Evolutionary conservation across 805 yeast genomes (phyloP).

Genomic region (Saturnispora halmiae): DNA sequence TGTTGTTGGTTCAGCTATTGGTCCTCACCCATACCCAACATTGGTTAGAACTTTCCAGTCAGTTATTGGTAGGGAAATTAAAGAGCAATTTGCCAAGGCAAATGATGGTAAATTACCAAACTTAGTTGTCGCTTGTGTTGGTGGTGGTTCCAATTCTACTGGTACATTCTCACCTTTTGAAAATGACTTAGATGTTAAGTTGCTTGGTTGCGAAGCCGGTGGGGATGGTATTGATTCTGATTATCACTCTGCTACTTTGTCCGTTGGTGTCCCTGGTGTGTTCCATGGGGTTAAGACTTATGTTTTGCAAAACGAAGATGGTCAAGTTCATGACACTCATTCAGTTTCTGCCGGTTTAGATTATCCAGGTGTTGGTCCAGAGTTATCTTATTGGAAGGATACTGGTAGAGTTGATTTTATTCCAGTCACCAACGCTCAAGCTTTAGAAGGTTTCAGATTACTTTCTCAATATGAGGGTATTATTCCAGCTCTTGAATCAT

Average conservation of each 20-base stretch:
- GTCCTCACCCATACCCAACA: conserved; percentile 99
- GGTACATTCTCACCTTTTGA: conserved; percentile 96
- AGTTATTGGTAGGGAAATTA: conserved; percentile 92
- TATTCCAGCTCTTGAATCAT: conserved; percentile 95
- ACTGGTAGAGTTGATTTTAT: conserved; percentile 85
- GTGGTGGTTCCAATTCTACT: conserved; percentile 96
- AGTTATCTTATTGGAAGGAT: conserved; percentile 89
- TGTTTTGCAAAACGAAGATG: conserved; percentile 83
- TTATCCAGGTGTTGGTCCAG: conserved; percentile 99
- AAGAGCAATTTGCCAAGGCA: conserved; percentile 73
- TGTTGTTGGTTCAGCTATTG: conserved; percentile 96
- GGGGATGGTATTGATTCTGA: conserved; percentile 91
- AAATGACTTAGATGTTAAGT: conserved; percentile 62
- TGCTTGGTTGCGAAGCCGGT: conserved; percentile 97
- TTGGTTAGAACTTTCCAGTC: conserved; percentile 97
- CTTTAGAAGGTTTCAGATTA: conserved; percentile 79
- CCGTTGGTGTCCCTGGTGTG: conserved; percentile 95
- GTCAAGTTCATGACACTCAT: conserved; percentile 96
- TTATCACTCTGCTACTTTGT: conserved; percentile 88
- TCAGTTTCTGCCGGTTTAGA: conserved; percentile 98
- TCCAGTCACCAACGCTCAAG: conserved; percentile 95
- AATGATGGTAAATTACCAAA: conserved; percentile 83
- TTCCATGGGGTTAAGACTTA: conserved; percentile 96
- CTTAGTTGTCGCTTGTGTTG: conserved; percentile 96
- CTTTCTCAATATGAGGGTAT: conserved; percentile 94